phyloP scores from a whole-genome alignment of 2,329 filamentous ascomycete genomes.

The Calonectria pseudoreteaudii region DNA sequence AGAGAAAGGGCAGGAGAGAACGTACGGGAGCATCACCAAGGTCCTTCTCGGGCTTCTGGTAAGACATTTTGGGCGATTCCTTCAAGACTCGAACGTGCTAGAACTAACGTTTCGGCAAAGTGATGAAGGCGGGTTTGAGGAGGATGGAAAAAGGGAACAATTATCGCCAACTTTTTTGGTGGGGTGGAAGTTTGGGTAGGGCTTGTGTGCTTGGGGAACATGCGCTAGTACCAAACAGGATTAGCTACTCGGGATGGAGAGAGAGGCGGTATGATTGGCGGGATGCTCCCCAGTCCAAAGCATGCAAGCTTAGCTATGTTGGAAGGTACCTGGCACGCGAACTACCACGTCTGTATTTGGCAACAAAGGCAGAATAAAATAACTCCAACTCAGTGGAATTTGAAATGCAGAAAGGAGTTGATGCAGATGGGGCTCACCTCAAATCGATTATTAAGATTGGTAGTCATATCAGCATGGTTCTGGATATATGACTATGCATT shows the following conservation, averaged over 20 bases:
- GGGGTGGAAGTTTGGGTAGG: conserved; percentile 29
- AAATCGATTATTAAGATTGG: background rate
- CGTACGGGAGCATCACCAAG: conserved; percentile 87
- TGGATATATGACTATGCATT: background rate
- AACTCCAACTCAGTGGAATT: background rate
- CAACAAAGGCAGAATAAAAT: background rate
- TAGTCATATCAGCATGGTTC: background rate
- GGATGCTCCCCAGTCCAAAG: background rate
- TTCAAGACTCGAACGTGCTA: conserved; percentile 83
- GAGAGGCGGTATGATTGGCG: conserved; percentile 11
- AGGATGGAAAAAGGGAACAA: conserved; percentile 7
- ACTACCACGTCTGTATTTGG: background rate
- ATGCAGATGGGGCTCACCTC: background rate
- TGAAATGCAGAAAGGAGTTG: background rate
- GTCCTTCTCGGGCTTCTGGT: conserved; percentile 95
- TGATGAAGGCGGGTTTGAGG: conserved; percentile 71
- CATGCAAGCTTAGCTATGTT: background rate
- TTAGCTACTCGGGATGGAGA: background rate
- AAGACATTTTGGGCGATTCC: conserved; percentile 82
- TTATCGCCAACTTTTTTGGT: conserved; percentile 38
- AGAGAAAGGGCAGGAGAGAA: conserved; percentile 45
- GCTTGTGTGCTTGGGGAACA: conserved; percentile 15
- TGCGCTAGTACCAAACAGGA: conserved; percentile 18
- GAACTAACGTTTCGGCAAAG: conserved; percentile 76
- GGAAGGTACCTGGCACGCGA: background rate